Evolutionary conservation across 179 eudicot genomes (phyloP).

Genomic region (Beta corolliflora): DNA sequence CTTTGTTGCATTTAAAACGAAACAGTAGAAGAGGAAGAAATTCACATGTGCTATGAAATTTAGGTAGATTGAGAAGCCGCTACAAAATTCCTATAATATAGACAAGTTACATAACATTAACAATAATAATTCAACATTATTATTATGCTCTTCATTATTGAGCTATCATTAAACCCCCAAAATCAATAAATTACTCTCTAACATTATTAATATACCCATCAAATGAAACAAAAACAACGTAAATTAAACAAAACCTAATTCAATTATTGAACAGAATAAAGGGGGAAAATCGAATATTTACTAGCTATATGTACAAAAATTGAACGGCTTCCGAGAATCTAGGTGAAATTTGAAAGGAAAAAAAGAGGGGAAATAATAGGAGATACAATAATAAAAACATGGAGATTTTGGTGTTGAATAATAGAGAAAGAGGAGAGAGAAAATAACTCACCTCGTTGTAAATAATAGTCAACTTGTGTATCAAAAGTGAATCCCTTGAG

Average conservation of each 20-base stretch:
- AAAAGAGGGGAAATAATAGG: background rate
- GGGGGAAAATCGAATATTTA: slow-evolving; percentile 15
- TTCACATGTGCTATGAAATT: slow-evolving; percentile 16
- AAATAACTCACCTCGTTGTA: slow-evolving; percentile 21
- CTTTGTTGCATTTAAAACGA: no score
- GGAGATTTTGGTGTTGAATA: slow-evolving; percentile 21
- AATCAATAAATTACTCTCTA: background rate
- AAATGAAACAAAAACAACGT: background rate
- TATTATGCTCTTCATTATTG: slow-evolving; percentile 3
- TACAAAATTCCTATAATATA: slow-evolving; percentile 21
- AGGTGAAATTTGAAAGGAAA: slow-evolving; percentile 13
- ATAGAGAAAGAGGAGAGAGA: slow-evolving; percentile 26
- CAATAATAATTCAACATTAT: background rate
- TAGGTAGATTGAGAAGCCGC: slow-evolving; percentile 33
- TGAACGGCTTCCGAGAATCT: slow-evolving; percentile 37
- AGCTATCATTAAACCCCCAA: background rate
- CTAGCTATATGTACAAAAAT: slow-evolving; percentile 26
- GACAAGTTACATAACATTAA: background rate
- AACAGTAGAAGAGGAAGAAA: slow-evolving; percentile 23
- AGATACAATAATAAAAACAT: slow-evolving; percentile 24
- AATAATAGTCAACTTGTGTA: no score
- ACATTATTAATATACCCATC: background rate
- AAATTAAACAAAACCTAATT: background rate
- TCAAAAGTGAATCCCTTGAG: no score
- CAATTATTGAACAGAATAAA: slow-evolving; percentile 4